Base-by-base conservation (phyloP, 768 basidiomycete species). In the Dioszegia crocea region DNA sequence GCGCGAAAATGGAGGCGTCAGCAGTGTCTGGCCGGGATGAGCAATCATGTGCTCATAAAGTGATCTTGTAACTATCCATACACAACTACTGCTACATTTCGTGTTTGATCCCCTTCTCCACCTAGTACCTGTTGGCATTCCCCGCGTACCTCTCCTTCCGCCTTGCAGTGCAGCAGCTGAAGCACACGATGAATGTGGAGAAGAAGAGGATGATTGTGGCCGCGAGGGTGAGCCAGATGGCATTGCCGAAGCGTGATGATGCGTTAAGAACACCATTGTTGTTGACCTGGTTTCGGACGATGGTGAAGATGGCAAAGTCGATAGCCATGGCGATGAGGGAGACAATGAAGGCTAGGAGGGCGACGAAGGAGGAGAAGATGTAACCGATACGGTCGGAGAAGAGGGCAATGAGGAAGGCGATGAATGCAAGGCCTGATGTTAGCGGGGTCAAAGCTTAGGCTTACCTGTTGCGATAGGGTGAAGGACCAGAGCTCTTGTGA, bases 201-300 rank as follows among this genome's bases (percentile, higher is more conserved):
- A 96, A 87, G 82, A 92, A 90, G 41, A 97, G 81, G 19, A 92
- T 80, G 17, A 93, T 24, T 83, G 88, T 91, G 0, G 90, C 89
- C 1, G 84, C 87, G 31, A 97, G 83, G 2, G 89, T 91, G 45
- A 97, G 79, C 93, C 93, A 97, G 41, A 93, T 83, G 21, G 88
- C 91, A 59, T 82, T 69, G 19, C 41, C 45, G 54, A 60, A 73
- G 4, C 17, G 58, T 56, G 46, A 56, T 57, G 40, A 50, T 53
- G 10, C n/a, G 33, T 33, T 33, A 14, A 14, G 19, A 3, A 21
- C 19, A 24, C 23, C 33, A 27, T 59, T 59, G 58, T 61, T 41
- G 65, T 64, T 64, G 57, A 74, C 60, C 14, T 62, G 50, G 49
- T 69, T 53, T 4, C 57, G 40, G 59, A 71, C 52, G 44, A 71